These are phyloP conservation scores for Aspergillus egyptiacus DNA, from an alignment of 495 filamentous ascomycete species.

Conservation along the genomic window DNA sequence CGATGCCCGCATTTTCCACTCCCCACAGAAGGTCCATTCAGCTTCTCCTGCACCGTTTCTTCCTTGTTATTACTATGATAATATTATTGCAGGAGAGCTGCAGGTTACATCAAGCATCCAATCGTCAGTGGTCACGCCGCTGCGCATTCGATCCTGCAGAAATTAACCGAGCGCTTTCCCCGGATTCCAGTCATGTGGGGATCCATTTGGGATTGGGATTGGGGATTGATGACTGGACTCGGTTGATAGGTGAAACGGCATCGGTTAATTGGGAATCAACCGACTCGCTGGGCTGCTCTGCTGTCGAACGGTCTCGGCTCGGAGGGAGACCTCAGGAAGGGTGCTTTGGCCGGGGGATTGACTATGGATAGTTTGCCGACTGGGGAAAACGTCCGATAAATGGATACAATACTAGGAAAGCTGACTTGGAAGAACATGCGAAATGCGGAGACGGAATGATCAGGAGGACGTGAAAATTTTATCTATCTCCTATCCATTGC, in stretches of 20 bases:
- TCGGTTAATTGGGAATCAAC: conserved; percentile 6
- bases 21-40: conserved; percentile 5
- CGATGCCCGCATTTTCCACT: conserved; percentile 1
- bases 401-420: background rate
- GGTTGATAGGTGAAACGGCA: conserved; percentile 3
- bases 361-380: conserved; percentile 6
- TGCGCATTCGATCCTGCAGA: background rate
- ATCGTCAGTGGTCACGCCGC: background rate
- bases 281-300: conserved; percentile 3
- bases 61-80: no score
- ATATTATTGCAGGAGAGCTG: background rate
- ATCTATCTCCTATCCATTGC: no score
- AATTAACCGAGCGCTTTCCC: conserved; percentile 15
- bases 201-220: no score
- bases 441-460: conserved; percentile 1
- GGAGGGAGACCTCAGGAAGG: no score
- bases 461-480: background rate
- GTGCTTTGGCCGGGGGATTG: background rate
- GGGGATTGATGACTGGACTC: background rate
- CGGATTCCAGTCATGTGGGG: conserved; percentile 3
- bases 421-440: background rate
- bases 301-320: background rate
- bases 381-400: background rate
- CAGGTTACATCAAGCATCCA: no score
- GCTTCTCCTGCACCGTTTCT: no score